Base-by-base conservation (phyloP, 192 early-diverging fungal species). In the Umbelopsis sp. region DNA sequence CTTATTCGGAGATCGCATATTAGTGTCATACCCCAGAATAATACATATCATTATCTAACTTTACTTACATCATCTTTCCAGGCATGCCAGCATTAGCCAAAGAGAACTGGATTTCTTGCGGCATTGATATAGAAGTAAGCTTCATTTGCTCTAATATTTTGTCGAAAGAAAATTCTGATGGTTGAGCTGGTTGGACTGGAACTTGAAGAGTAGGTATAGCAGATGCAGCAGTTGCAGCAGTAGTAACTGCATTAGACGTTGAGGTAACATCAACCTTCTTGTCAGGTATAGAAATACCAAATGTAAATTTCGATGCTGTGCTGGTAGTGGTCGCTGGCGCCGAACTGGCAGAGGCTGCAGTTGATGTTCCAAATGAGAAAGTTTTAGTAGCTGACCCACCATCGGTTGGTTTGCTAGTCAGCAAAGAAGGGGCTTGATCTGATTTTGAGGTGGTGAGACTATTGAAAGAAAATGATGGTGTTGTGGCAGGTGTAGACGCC, bases 61-160 rank as follows among this genome's bases (percentile, higher is more conserved):
- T 34, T 14, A 62, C 56, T 62, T 62, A 62, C 56, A 36, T 62
- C 26, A 32, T 8, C 7, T 31, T 62, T 34, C 56, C 56, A 62
- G 56, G 56, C 56, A 62, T 62, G 31, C 56, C 56, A 32, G 56
- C 56, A 62, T 34, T 62, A n/a, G 56, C 56, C 29, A 62, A 62
- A 62, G 56, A 62, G 29, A 62, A 62, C 14, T 62, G 56, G 16
- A 62, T 62, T 17, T 62, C 56, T 34, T 62, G 56, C 2, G 56
- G 56, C 56, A 62, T 62, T 20, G 56, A 62, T 34, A 62, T 62
- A 20, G 56, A 62, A 17, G 31, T 31, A 31, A 62, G 4, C n/a
- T 62, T 62, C 56, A 62, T 62, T 34, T 62, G 56, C 29, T 62
- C 56, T 34, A 62, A 62, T 34, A 62, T 62, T 34, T 62, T 62